These are phyloP conservation scores for Rhodomyrtus psidioides DNA, from an alignment of 441 rosid genomes.

Conservation along the genomic window DNA sequence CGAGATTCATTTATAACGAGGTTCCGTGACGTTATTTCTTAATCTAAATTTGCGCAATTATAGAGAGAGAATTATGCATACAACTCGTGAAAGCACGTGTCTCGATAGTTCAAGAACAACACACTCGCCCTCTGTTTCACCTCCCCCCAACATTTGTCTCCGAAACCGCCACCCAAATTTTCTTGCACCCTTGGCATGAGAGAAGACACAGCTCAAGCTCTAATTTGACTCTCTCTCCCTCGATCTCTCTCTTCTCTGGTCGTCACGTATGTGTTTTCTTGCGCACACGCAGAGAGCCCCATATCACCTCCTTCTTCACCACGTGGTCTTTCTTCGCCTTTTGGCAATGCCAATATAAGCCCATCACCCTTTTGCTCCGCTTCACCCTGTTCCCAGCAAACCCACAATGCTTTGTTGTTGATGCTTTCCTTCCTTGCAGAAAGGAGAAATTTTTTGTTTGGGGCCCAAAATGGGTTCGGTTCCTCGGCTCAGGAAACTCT, in stretches of 20 bases:
- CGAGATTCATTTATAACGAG: too few relatives aligned
- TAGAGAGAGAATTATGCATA: not conserved
- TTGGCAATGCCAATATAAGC: conserved; percentile 10
- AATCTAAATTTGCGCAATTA: not conserved
- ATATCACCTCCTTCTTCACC: conserved; percentile 11
- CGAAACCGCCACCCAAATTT: not conserved
- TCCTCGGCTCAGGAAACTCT: conserved; percentile 35
- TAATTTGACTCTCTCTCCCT: not conserved
- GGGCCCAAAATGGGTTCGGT: conserved; percentile 22
- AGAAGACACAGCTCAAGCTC: not conserved
- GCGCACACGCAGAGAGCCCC: conserved; percentile 3
- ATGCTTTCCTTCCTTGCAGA: not conserved
- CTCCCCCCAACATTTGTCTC: not conserved
- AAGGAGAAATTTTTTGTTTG: not conserved
- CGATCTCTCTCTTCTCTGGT: not conserved
- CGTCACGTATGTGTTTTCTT: not conserved
- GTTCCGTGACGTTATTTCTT: not conserved
- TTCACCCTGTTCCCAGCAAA: not conserved
- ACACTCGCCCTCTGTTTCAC: not conserved
- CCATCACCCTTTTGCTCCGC: not conserved
- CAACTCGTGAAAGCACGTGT: not conserved
- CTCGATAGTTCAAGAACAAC: not conserved
- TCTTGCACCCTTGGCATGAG: not conserved
- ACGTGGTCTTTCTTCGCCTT: conserved; percentile 5
- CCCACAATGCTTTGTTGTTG: conserved; percentile 6